Evolutionary conservation across 1,139 yeast species (phyloP), one percentile per base, ranked within the genome.

Genomic region (Sugiyamaella japonica): DNA sequence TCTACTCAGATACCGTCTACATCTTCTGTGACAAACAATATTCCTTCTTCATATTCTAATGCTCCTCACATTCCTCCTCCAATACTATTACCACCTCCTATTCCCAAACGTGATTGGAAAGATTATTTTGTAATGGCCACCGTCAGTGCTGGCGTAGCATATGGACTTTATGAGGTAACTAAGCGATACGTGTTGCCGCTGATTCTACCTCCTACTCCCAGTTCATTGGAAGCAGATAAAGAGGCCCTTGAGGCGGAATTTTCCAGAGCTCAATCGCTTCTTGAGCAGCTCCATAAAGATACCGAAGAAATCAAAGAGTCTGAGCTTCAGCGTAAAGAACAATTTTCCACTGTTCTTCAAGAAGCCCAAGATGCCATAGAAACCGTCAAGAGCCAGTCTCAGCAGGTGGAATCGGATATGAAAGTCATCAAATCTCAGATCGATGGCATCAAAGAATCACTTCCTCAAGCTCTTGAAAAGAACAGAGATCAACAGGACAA

Each of bases 111-210:
- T 57, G 91, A 89, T 66, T 93, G 99, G 99, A 89, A 90, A 67
- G 99, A 93, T 71, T 89, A 90, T 68, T 89, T 93, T 65, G 85
- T 93, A 55, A 90, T 93, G 98, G 96, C 97, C n/a, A 89, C 98
- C 0, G 95, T 96, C 25, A 85, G 97, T 2, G 96, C 84, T 2
- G 98, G 99, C 1, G 83, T 93, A 5, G 78, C 88, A 1, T 93
- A 89, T 69, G 98, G 97, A 1, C 71, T 89, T 13, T 90, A 89
- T 70, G 89, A 88, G 67, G 83, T 93, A 1, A 84, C 95, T 12
- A 80, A 81, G 57, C 80, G 86, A 57, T 91, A 89, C 67, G 79
- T 93, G 47, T 69, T 90, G 48, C 98, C 99, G 4, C 80, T 83
- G 65, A 80, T 93, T 7, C 66, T 89, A 38, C 99, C 99, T 0